phyloP scores from a whole-genome alignment of 225 moss, liverwort and hornwort species.

The Sphagnum contortum region DNA sequence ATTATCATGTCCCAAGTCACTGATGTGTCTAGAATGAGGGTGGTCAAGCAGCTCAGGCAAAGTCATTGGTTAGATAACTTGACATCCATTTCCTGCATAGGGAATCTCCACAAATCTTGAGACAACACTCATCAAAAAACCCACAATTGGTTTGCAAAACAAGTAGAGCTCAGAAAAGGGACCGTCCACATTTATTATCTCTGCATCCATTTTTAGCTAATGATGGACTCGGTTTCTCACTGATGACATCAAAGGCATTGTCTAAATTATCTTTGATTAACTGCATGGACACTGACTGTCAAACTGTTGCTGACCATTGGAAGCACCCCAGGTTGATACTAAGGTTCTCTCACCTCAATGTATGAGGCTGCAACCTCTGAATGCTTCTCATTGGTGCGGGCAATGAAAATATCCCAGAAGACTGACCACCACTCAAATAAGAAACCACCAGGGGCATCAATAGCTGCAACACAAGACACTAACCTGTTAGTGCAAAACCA shows the following conservation, averaged over 20 bases:
- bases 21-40: slow-evolving; percentile 74
- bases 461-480: slow-evolving; percentile 37
- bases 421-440: slow-evolving; percentile 99
- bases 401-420: slow-evolving; percentile 99
- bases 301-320: no score
- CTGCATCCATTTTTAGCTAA: no score
- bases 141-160: no score
- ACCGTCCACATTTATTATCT: no score
- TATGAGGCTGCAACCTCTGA: slow-evolving; percentile 99
- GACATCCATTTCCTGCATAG: no score
- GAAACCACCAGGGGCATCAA: slow-evolving; percentile 98
- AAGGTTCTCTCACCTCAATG: slow-evolving; percentile 63
- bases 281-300: no score
- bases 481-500: no score
- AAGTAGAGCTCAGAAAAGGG: no score
- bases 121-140: slow-evolving; percentile 1
- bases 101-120: slow-evolving; percentile 12
- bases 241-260: slow-evolving; percentile 17
- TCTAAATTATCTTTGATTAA: no score
- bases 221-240: no score
- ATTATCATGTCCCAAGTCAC: slow-evolving; percentile 9
- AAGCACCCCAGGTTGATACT: no score
- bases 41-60: slow-evolving; percentile 88
- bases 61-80: slow-evolving; percentile 73
- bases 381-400: slow-evolving; percentile 98